Evolutionary conservation across 2,329 filamentous ascomycete genomes (phyloP).

Genomic region (Verticillium zaregamsianum): DNA sequence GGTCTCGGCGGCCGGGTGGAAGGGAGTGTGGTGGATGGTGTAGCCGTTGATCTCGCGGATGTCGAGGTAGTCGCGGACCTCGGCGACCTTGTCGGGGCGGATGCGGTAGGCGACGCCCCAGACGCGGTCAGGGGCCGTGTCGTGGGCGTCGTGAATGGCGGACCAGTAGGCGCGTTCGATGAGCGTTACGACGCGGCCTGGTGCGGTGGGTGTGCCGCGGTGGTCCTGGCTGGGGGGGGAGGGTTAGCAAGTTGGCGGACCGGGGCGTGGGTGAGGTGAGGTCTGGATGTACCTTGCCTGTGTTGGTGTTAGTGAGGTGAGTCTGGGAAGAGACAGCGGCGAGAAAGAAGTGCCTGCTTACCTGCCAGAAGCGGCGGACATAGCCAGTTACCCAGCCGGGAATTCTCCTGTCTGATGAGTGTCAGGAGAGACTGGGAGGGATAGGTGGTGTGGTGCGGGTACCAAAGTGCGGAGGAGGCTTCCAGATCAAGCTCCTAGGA

Average conservation of each 20-base stretch:
- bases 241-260: not conserved
- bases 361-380: constrained; percentile 97
- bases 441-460: constrained; percentile 20
- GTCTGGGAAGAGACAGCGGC: constrained; percentile 2
- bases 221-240: constrained; percentile 72
- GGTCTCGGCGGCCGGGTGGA: constrained; percentile 57
- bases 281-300: constrained; percentile 29
- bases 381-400: constrained; percentile 92
- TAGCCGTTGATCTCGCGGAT: constrained; percentile 98
- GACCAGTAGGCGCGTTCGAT: constrained; percentile 84
- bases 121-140: constrained; percentile 59
- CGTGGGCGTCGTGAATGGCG: constrained; percentile 64
- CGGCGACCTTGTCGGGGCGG: constrained; percentile 62
- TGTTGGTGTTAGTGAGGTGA: constrained; percentile 10
- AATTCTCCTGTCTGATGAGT: constrained; percentile 66
- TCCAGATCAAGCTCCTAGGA: constrained; percentile 86
- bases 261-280: not conserved
- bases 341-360: constrained; percentile 36
- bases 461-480: constrained; percentile 95
- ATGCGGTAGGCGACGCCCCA: constrained; percentile 96
- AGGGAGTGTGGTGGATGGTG: constrained; percentile 84
- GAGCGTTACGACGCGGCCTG: constrained; percentile 88
- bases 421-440: constrained; percentile 12
- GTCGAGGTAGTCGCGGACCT: constrained; percentile 87
- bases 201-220: constrained; percentile 80